Base-by-base conservation (phyloP, 495 filamentous ascomycete genomes). In the Tirmania nivea region DNA sequence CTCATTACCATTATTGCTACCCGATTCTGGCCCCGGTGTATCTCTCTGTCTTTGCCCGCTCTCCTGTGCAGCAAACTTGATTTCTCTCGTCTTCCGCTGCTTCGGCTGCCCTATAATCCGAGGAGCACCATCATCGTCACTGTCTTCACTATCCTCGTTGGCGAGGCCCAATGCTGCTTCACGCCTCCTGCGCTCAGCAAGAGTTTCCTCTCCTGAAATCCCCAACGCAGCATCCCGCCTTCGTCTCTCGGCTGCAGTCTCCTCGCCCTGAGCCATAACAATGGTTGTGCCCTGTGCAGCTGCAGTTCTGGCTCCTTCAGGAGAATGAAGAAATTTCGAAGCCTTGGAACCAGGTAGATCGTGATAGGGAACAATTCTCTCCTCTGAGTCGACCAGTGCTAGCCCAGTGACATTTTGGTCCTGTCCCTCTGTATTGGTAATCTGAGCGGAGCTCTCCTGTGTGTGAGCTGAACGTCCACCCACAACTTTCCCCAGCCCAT, bases 161-260 rank as follows among this genome's bases (percentile, higher is more conserved):
- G 74, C 68, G 50, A 79, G 65, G 16, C 86, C 86, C 14, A 94
- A 69, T 4, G 88, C 89, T 2, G 85, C 89, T 53, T 92, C 77
- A 65, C 89, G 78, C 56, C 87, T 74, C 37, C 81, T 74, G 47
- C 81, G 73, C 67, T 94, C 88, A 0, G 86, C 88, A 14, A 4
- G 9, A 14, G 39, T 73, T 14, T 73, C 73, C 9, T 74, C 70
- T n/a, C 69, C 63, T 8, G 74, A 68, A 49, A 78, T 65, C 17
- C 86, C 86, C n/a, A 94, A 69, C 5, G 88, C 89, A 1, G 85
- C 89, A 52, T 92, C 77, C 65, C 89, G 78, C 56, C 87, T 74
- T 37, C 82, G 74, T 48, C 81, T 73, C 68, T 94, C 88, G 0
- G 86, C 88, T 0, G 83, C 77, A 4, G 86, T 93, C 66, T 94